Base-by-base conservation (phyloP, 371 early-diverging fungal genomes). In the Mortierella sp. region DNA sequence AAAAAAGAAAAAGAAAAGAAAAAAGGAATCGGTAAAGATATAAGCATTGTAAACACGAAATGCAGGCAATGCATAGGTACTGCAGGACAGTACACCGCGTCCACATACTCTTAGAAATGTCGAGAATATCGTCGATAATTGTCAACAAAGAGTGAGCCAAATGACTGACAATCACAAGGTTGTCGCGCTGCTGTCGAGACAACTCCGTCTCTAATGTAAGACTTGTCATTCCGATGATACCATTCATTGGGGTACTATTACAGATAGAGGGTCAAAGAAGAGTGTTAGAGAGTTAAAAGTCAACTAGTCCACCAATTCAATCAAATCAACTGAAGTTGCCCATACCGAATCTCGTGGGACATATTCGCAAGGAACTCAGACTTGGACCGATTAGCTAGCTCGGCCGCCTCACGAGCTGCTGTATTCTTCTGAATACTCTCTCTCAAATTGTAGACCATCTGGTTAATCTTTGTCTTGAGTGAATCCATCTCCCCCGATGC, bases 61-160 rank as follows among this genome's bases (percentile, higher is more conserved):
- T n/a, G n/a, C n/a, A n/a, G n/a, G n/a, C n/a, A n/a, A n/a, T n/a
- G n/a, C n/a, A n/a, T n/a, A n/a, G n/a, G n/a, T n/a, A n/a, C n/a
- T 50, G 65, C 16, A 7, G 56, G n/a, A n/a, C n/a, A n/a, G n/a
- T n/a, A n/a, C n/a, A n/a, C n/a, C n/a, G n/a, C 1, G 12, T 55
- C 23, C 44, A 64, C 82, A 62, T 80, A 75, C 81, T 92, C 84
- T 93, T 94, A 50, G 93, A 92, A 60, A 94, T 89, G 83, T 95
- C 94, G 21, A 95, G 84, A 72, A 95, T 90, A 74, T 93, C 93
- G 66, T 94, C 91, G 58, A 94, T 91, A 58, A 94, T 91, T 1
- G 86, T 90, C 56, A 92, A 72, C 52, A 94, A 81, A 65, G 88
- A 89, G 47, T 88, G 87, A 7, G 92, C 91, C 60, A 91, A 75